Evolutionary conservation across 1,139 yeast species (phyloP).

Genomic region (Pichia norvegensis): DNA sequence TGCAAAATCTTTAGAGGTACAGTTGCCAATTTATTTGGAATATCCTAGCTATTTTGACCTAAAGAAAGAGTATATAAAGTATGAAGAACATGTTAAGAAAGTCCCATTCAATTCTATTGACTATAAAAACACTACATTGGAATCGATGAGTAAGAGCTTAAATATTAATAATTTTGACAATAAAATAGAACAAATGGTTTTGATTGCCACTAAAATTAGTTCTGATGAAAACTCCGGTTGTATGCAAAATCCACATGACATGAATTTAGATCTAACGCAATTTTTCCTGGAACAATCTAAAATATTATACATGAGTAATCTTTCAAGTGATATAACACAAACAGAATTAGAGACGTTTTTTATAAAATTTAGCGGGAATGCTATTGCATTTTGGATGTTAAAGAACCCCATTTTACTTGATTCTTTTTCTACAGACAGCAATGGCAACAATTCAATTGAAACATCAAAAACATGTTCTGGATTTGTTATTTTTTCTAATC

Average conservation of each 20-base stretch:
- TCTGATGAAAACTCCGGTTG: slow-evolving; percentile 20
- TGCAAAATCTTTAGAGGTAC: slow-evolving; percentile 67
- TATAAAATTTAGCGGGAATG: slow-evolving; percentile 76
- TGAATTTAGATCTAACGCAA: slow-evolving; percentile 58
- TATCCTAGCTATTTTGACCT: slow-evolving; percentile 75
- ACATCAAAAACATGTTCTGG: slow-evolving; percentile 39
- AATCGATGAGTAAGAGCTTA: slow-evolving; percentile 3
- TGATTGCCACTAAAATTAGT: slow-evolving; percentile 42
- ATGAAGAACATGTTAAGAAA: slow-evolving; percentile 41
- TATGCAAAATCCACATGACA: slow-evolving; percentile 66
- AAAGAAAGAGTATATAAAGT: slow-evolving; percentile 60
- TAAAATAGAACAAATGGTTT: slow-evolving; percentile 35
- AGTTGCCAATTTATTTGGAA: slow-evolving; percentile 66
- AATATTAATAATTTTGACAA: slow-evolving; percentile 17
- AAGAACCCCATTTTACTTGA: slow-evolving; percentile 38
- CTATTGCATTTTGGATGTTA: slow-evolving; percentile 85
- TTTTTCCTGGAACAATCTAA: slow-evolving; percentile 69
- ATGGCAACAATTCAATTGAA: neutral
- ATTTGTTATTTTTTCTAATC: slow-evolving; percentile 76
- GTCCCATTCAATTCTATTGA: slow-evolving; percentile 8
- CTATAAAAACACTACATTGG: slow-evolving; percentile 27
- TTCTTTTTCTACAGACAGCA: slow-evolving; percentile 8
- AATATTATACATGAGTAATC: slow-evolving; percentile 67
- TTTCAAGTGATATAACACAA: slow-evolving; percentile 83
- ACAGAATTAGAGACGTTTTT: slow-evolving; percentile 90